phyloP scores from a whole-genome alignment of 2,329 filamentous ascomycete species.

The Pseudocercospora crystallina region DNA sequence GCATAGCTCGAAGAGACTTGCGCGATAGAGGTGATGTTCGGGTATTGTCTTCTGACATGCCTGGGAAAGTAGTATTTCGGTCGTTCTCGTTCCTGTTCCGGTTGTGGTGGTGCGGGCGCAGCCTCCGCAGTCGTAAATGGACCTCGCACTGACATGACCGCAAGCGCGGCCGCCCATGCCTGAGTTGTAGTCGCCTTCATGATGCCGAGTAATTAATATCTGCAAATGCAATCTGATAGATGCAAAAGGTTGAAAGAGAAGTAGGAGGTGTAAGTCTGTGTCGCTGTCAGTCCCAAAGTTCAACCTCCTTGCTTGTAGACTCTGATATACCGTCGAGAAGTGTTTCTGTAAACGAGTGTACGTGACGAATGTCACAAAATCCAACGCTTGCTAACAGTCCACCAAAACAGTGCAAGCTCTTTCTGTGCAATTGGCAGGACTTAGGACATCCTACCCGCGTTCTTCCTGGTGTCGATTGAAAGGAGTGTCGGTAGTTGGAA shows the following conservation, averaged over 20 bases:
- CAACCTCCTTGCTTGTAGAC: not conserved
- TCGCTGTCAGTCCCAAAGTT: constrained; percentile 4
- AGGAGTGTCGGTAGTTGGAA: constrained; percentile 35
- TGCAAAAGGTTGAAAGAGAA: constrained; percentile 13
- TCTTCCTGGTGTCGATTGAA: constrained; percentile 20
- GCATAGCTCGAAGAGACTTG: too few species aligned
- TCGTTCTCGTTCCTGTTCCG: constrained; percentile 34
- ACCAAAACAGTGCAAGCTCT: constrained; percentile 19
- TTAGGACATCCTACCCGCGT: constrained; percentile 30
- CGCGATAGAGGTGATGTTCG: constrained; percentile 28
- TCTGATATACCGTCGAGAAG: constrained; percentile 36
- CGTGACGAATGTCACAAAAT: constrained; percentile 44
- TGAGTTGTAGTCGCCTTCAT: constrained; percentile 47
- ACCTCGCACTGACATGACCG: constrained; percentile 45
- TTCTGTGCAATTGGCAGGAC: constrained; percentile 13
- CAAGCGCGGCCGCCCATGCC: constrained; percentile 48
- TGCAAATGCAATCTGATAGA: constrained; percentile 19
- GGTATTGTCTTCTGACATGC: constrained; percentile 45
- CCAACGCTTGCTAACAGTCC: constrained; percentile 23
- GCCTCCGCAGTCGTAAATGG: constrained; percentile 50
- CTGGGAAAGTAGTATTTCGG: constrained; percentile 52
- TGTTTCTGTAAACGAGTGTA: constrained; percentile 51
- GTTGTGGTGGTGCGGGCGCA: constrained; percentile 45
- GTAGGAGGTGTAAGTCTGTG: constrained; percentile 13
- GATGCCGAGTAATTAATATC: constrained; percentile 26